Evolutionary conservation across 768 basidiomycete species (phyloP).

Genomic region (Mycena floridula): DNA sequence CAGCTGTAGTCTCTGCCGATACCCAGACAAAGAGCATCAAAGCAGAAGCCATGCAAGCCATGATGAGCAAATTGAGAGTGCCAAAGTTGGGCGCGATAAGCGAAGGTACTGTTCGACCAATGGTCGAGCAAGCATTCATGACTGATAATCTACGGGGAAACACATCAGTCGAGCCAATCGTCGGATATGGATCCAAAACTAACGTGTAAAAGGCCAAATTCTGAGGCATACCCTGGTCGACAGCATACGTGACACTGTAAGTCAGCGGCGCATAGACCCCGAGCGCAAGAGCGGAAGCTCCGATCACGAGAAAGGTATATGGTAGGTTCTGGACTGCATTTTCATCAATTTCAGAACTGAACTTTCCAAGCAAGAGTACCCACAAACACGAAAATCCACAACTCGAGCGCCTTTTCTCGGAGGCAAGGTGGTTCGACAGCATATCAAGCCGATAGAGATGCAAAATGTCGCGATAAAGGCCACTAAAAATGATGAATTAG

Average conservation of each 20-base stretch:
- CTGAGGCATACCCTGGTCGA: conserved; percentile 7
- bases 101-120: conserved; percentile 10
- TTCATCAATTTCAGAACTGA: neutral
- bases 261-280: conserved; percentile 10
- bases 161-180: neutral
- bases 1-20: conserved; percentile 1
- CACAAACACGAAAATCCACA: conserved; percentile 12
- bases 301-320: conserved; percentile 11
- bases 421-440: conserved; percentile 9
- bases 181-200: conserved; percentile 1
- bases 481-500: conserved; percentile 2
- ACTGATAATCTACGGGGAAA: conserved; percentile 7
- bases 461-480: conserved; percentile 11
- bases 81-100: conserved; percentile 9
- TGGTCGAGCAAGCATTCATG: conserved; percentile 10
- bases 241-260: conserved; percentile 12
- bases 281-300: conserved; percentile 6
- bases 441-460: conserved; percentile 8
- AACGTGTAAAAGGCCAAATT: conserved; percentile 11
- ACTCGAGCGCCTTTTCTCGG: conserved; percentile 9
- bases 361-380: neutral
- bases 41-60: conserved; percentile 3
- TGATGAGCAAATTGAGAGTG: conserved; percentile 10
- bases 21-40: conserved; percentile 9
- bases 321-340: conserved; percentile 7